Conservation (phyloP, 768 basidiomycete genomes). For the Lepiota subincarnata region DNA sequence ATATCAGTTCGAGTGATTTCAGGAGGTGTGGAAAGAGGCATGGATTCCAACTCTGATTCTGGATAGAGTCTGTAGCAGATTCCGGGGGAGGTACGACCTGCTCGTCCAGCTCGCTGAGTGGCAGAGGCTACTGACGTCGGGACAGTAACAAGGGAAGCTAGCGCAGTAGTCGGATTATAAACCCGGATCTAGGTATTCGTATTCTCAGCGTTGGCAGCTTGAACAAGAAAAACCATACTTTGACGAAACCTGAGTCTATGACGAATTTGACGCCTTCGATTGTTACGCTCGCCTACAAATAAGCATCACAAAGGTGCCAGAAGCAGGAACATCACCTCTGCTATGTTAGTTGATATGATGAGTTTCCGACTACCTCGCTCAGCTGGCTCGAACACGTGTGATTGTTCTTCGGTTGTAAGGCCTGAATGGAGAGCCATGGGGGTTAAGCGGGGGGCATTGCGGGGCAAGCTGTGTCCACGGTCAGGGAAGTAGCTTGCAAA, state of each 20-base stretch:
- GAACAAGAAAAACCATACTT: constrained; percentile 45
- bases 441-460: constrained; percentile 51
- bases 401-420: constrained; percentile 82
- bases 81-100: constrained; percentile 90
- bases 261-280: constrained; percentile 96
- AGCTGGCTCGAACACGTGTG: constrained; percentile 75
- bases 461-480: constrained; percentile 38
- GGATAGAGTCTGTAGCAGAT: constrained; percentile 92
- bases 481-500: constrained; percentile 3
- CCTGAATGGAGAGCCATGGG: constrained; percentile 87
- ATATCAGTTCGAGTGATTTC: constrained; percentile 92
- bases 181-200: constrained; percentile 64
- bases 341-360: constrained; percentile 92
- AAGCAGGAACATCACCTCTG: constrained; percentile 54
- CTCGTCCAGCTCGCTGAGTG: constrained; percentile 89
- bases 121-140: constrained; percentile 88
- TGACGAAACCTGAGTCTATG: constrained; percentile 92
- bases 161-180: constrained; percentile 81
- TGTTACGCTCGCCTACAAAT: constrained; percentile 81
- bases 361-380: constrained; percentile 82
- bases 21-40: constrained; percentile 73
- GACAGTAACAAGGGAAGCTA: constrained; percentile 80
- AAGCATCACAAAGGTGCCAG: neutral
- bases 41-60: constrained; percentile 48
- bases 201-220: neutral